A percentile compares a stretch with the other conserved stretches of the same genome.
Evolutionary conservation across 2,329 filamentous ascomycete genomes (phyloP).

Genomic region (Calonectria leucothoes): DNA sequence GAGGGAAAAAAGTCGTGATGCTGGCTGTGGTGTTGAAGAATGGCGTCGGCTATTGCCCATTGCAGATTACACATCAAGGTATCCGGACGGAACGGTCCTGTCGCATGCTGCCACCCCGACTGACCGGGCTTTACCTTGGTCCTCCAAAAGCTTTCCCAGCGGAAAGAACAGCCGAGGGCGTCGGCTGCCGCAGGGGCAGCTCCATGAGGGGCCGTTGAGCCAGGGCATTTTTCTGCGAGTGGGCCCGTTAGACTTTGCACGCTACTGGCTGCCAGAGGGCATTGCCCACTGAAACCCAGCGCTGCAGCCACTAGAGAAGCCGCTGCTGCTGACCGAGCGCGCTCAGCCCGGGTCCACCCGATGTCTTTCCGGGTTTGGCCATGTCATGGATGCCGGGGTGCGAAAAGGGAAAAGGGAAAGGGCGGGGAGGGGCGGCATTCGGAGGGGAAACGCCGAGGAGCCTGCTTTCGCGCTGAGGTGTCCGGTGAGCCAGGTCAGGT

Average conservation of each 20-base stretch:
- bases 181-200: background rate
- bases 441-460: constrained; percentile 7
- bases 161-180: constrained; percentile 16
- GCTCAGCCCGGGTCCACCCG: constrained; percentile 21
- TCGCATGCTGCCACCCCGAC: background rate
- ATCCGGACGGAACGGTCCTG: constrained; percentile 2
- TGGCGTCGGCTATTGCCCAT: constrained; percentile 6
- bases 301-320: constrained; percentile 8
- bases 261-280: background rate
- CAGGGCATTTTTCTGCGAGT: constrained; percentile 15
- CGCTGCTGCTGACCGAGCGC: constrained; percentile 9
- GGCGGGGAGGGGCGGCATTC: background rate
- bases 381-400: constrained; percentile 8
- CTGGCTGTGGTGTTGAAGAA: constrained; percentile 22
- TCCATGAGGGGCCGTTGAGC: constrained; percentile 5
- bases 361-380: constrained; percentile 14
- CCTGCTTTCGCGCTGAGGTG: background rate
- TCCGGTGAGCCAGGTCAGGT: background rate
- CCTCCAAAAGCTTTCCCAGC: constrained; percentile 3
- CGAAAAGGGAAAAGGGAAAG: background rate
- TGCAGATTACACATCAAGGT: background rate
- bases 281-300: constrained; percentile 15
- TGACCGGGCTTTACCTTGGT: constrained; percentile 5
- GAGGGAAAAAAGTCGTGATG: constrained; percentile 21
- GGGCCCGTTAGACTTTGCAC: constrained; percentile 6